Evolutionary conservation across 2,329 filamentous ascomycete genomes (phyloP).

Genomic region (Fusarium phyllophilum): DNA sequence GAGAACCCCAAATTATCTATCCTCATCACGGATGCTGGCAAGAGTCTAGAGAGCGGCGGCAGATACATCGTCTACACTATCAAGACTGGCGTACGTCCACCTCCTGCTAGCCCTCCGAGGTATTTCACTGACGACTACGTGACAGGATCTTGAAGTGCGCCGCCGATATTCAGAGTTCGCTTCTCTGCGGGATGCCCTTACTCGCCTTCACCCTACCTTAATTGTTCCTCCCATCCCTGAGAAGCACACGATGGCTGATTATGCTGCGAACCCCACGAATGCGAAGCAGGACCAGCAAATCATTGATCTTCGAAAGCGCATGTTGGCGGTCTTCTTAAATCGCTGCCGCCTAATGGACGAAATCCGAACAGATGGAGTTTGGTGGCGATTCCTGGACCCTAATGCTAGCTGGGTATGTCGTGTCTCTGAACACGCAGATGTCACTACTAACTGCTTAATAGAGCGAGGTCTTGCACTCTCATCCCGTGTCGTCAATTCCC

Average conservation of each 20-base stretch:
- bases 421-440: neutral
- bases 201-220: constrained; percentile 91
- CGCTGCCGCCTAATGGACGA: constrained; percentile 93
- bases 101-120: neutral
- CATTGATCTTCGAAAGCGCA: constrained; percentile 95
- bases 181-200: constrained; percentile 87
- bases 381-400: constrained; percentile 97
- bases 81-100: constrained; percentile 79
- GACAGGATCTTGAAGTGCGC: constrained; percentile 91
- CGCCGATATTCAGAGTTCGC: constrained; percentile 97
- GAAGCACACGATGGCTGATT: constrained; percentile 99
- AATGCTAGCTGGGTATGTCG: constrained; percentile 93
- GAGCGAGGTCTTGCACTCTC: constrained; percentile 95
- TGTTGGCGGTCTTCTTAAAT: constrained; percentile 95
- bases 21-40: constrained; percentile 92
- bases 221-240: constrained; percentile 97
- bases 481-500: constrained; percentile 89
- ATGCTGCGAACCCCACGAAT: constrained; percentile 96
- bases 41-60: constrained; percentile 90
- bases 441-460: constrained; percentile 51
- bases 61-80: constrained; percentile 98
- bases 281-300: constrained; percentile 98
- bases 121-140: constrained; percentile 1
- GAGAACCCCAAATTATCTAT: constrained; percentile 93
- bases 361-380: constrained; percentile 91